A percentile compares a stretch with the other conserved stretches of the same genome.
phyloP scores from a whole-genome alignment of 1,139 yeast genomes.

The Eremothecium gossypii region DNA sequence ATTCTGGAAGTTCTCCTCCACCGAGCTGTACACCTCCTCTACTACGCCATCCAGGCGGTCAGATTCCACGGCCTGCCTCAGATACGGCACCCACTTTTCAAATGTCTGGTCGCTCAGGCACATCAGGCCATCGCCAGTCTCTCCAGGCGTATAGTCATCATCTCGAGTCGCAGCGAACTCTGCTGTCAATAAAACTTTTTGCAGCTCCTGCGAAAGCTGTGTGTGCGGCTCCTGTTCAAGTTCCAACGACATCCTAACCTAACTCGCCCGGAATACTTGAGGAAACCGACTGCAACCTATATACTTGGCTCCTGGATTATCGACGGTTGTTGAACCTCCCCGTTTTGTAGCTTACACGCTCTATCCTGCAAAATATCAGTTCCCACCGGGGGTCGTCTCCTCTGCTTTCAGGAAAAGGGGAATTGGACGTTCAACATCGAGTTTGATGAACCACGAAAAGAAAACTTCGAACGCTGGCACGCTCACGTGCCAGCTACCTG shows the following conservation, averaged over 20 bases:
- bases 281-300: too few relatives aligned
- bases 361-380: too few relatives aligned
- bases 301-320: too few relatives aligned
- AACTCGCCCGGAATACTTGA: too few relatives aligned
- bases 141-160: background rate
- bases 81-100: conserved; percentile 29
- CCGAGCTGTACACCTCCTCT: conserved; percentile 26
- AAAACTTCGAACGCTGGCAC: too few relatives aligned
- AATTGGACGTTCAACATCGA: too few relatives aligned
- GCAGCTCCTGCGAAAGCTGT: conserved; percentile 23
- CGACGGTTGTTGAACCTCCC: too few relatives aligned
- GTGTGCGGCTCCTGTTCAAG: conserved; percentile 25
- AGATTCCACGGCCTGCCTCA: conserved; percentile 23
- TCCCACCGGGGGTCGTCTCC: too few relatives aligned
- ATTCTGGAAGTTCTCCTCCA: conserved; percentile 29
- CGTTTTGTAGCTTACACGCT: too few relatives aligned
- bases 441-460: too few relatives aligned
- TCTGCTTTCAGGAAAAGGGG: too few relatives aligned
- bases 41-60: conserved; percentile 17
- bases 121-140: conserved; percentile 15
- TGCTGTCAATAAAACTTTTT: conserved; percentile 20
- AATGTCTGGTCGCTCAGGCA: conserved; percentile 23
- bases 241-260: background rate
- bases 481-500: too few relatives aligned
- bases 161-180: conserved; percentile 6